Conservation (phyloP, 257 asterid genomes). For the Euphrasia confusa region DNA sequence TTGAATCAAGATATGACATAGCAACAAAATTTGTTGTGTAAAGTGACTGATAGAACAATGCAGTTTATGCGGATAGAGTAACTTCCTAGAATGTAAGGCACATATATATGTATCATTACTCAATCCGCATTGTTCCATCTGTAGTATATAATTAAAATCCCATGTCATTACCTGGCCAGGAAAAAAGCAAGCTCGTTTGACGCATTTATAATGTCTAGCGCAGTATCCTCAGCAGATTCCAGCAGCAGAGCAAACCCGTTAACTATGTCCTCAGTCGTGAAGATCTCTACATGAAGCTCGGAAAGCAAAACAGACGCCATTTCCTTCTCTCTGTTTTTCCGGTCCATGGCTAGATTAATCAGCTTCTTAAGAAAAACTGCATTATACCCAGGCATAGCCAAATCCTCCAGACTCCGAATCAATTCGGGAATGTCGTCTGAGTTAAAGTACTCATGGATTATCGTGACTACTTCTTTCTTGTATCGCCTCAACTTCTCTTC, state of each 20-base stretch:
- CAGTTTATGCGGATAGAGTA: too few relatives aligned
- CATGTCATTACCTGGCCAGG: conserved; percentile 35
- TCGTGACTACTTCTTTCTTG: conserved; percentile 68
- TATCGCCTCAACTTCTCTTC: conserved; percentile 65
- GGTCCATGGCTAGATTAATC: conserved; percentile 81
- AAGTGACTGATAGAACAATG: too few relatives aligned
- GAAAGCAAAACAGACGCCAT: conserved; percentile 95
- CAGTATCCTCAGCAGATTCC: conserved; percentile 93
- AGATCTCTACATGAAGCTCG: conserved; percentile 81
- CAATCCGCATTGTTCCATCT: background rate
- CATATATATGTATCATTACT: too few relatives aligned
- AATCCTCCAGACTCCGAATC: conserved; percentile 75
- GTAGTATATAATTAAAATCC: background rate
- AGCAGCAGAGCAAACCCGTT: conserved; percentile 74
- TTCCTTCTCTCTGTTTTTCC: conserved; percentile 89
- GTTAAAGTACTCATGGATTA: conserved; percentile 87
- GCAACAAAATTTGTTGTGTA: too few relatives aligned
- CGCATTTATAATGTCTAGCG: conserved; percentile 86
- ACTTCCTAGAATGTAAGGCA: too few relatives aligned
- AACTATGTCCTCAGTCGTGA: conserved; percentile 83
- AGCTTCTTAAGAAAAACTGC: conserved; percentile 82
- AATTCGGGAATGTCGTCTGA: conserved; percentile 95
- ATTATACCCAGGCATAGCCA: conserved; percentile 62
- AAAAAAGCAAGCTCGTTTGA: conserved; percentile 85
- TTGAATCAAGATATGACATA: too few relatives aligned